Evolutionary conservation across 2,329 filamentous ascomycete species (phyloP).

Genomic region (Aspergillus sp.): DNA sequence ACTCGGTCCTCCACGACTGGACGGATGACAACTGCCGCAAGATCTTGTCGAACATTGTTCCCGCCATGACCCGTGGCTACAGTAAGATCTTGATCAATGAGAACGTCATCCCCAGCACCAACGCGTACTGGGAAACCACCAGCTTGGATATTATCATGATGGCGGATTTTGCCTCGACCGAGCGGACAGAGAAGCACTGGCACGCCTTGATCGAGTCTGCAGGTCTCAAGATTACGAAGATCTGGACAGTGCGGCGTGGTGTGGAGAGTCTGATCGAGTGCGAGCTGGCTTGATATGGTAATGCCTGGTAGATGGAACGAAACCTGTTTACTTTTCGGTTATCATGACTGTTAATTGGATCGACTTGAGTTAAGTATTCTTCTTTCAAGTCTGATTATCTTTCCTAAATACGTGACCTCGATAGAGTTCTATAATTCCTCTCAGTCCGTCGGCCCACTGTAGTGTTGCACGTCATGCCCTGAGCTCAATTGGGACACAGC

Average conservation of each 20-base stretch:
- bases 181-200: slow-evolving; percentile 20
- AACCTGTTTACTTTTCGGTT: no score
- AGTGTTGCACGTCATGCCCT: no score
- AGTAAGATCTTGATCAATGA: slow-evolving; percentile 22
- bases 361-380: no score
- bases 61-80: slow-evolving; percentile 18
- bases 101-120: slow-evolving; percentile 19
- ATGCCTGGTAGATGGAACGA: no score
- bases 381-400: no score
- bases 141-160: slow-evolving; percentile 26
- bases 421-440: no score
- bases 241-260: neutral
- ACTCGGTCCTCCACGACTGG: slow-evolving; percentile 38
- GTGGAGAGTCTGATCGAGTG: slow-evolving; percentile 3
- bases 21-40: slow-evolving; percentile 24
- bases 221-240: neutral
- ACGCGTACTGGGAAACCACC: slow-evolving; percentile 16
- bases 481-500: no score
- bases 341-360: no score
- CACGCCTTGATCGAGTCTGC: neutral
- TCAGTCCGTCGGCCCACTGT: no score
- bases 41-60: slow-evolving; percentile 28
- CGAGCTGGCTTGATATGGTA: neutral
- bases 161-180: slow-evolving; percentile 20
- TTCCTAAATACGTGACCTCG: no score